Evolutionary conservation across 2,329 filamentous ascomycete species (phyloP).

Genomic region (Mycosphaerelloides madeirae): DNA sequence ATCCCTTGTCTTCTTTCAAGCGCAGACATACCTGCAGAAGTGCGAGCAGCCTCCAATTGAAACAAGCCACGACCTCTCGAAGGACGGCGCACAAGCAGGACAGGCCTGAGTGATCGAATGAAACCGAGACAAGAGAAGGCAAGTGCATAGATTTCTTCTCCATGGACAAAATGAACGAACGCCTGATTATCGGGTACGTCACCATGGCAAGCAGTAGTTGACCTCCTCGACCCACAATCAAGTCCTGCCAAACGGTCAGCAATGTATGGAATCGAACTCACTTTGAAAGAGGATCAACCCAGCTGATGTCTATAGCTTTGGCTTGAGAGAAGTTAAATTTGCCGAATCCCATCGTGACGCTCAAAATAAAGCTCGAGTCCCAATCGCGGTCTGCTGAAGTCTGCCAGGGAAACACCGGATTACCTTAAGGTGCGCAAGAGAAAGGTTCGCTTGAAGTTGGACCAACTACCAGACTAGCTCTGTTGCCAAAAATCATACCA

Average conservation of each 20-base stretch:
- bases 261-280: too few species aligned
- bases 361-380: conserved; percentile 10
- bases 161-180: conserved; percentile 1
- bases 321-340: conserved; percentile 8
- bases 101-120: conserved; percentile 5
- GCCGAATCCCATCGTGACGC: conserved; percentile 11
- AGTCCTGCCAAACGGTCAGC: background rate
- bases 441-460: background rate
- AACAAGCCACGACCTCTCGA: conserved; percentile 1
- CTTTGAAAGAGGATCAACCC: conserved; percentile 1
- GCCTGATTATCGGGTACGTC: conserved; percentile 3
- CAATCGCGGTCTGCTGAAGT: conserved; percentile 4
- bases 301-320: conserved; percentile 16
- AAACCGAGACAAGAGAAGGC: conserved; percentile 2
- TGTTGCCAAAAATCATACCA: too few species aligned
- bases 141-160: conserved; percentile 3
- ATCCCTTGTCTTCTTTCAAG: background rate
- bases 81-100: conserved; percentile 1
- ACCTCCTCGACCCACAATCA: conserved; percentile 10
- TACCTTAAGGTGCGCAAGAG: conserved; percentile 8
- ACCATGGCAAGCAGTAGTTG: conserved; percentile 9
- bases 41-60: conserved; percentile 6
- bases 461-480: too few species aligned
- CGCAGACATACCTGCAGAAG: background rate
- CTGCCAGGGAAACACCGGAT: background rate